Base-by-base conservation (phyloP, 768 basidiomycete genomes). In the Pulveroboletus sp. region DNA sequence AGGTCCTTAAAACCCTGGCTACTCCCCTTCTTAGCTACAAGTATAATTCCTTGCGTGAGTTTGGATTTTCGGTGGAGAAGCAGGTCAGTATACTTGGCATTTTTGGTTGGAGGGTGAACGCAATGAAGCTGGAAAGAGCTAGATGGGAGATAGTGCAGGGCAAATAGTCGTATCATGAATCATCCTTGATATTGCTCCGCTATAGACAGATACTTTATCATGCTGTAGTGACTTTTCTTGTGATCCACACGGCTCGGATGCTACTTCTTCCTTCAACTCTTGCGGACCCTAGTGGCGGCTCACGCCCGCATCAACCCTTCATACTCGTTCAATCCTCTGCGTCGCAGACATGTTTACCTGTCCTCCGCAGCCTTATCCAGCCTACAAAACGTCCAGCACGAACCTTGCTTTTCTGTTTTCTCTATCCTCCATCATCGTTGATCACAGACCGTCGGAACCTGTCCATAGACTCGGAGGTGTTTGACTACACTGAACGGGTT, bases 241-340 rank as follows among this genome's bases (percentile, higher is more conserved):
- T 11, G 12, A 29, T 29, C 8, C 8, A 2, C 27, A 29, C 12
- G 8, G 12, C 27, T 2, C 27, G 27, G n/a, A 72, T 72, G 70
- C 27, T 58, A 24, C 51, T 50, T 16, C 54, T 67, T 33, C 43
- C 66, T 37, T 59, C 60, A n/a, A n/a, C n/a, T 45, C 59, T 69
- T 55, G 38, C 52, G 25, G 60, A 59, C 42, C 48, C 57, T 27
- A 51, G 56, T 9, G 52, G 45, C 19, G 52, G 45, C 19, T 50
- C 39, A 17, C 60, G 49, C 25, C 64, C 63, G 24, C 63, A 66
- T 29, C 66, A 79, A 31, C 72, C 80, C 23, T 60, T 84, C 20
- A 57, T 85, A 19, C 49, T 85, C 23, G 60, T 85, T 13, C 80
- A 85, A 52, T 85, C 84, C 6, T 82, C 84, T 40, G 47, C 69